phyloP scores from a whole-genome alignment of 2,329 filamentous ascomycete species.

The Aureobasidium vineae region DNA sequence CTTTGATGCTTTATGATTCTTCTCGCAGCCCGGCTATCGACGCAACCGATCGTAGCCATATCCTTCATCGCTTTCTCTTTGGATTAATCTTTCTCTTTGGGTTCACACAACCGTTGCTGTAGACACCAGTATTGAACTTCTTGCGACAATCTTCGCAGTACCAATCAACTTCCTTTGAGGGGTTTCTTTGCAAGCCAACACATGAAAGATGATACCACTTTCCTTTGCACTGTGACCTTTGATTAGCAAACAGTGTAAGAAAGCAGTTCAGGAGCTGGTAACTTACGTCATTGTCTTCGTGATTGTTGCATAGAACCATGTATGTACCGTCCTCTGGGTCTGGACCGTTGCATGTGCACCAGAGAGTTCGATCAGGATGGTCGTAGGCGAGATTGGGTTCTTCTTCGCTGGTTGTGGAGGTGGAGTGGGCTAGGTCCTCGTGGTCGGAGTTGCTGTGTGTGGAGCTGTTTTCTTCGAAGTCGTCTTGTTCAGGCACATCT shows the following conservation, averaged over 20 bases:
- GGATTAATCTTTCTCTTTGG: not conserved
- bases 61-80: not conserved
- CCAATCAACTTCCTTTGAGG: not conserved
- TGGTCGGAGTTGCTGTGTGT: not conserved
- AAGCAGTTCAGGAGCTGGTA: too few species aligned
- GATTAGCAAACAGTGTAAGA: not conserved
- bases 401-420: not conserved
- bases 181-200: not conserved
- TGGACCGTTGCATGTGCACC: not conserved
- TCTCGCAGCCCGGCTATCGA: not conserved
- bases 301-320: constrained; percentile 1
- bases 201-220: not conserved
- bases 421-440: not conserved
- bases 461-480: not conserved
- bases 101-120: not conserved
- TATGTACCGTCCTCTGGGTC: not conserved
- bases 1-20: not conserved
- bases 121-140: not conserved
- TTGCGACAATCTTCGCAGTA: not conserved
- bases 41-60: not conserved
- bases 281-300: not conserved
- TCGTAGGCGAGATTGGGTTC: not conserved
- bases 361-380: not conserved
- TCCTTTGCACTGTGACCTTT: not conserved
- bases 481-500: not conserved